Conservation (phyloP, 2,329 filamentous ascomycete species). For the Aspergillus piperis region DNA sequence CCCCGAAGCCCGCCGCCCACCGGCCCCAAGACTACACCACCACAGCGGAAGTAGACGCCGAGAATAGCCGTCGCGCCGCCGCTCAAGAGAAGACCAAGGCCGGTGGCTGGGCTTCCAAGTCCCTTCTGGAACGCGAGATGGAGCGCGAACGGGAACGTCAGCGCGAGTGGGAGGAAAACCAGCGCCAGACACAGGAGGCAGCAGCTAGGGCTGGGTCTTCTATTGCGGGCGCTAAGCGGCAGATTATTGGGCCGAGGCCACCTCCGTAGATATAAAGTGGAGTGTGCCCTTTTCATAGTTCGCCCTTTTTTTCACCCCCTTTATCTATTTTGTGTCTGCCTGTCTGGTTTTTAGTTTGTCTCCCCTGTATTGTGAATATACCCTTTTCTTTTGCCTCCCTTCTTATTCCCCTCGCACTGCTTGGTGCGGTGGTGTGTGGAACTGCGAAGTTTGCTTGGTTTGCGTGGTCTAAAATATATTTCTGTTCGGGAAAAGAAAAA, state of each 20-base stretch:
- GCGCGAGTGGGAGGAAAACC: slow-evolving; percentile 64
- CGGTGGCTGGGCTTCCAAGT: slow-evolving; percentile 63
- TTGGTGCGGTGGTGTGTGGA: no score
- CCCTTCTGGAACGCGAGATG: slow-evolving; percentile 66
- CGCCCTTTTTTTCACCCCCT: no score
- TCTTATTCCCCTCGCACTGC: no score
- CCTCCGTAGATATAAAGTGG: slow-evolving; percentile 33
- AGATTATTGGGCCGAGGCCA: slow-evolving; percentile 64
- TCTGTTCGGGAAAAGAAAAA: no score
- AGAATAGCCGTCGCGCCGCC: slow-evolving; percentile 56
- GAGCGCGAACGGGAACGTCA: slow-evolving; percentile 66
- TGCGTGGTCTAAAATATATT: no score
- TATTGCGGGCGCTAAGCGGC: slow-evolving; percentile 58
- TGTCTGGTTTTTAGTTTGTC: no score
- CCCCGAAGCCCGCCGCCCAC: slow-evolving; percentile 41
- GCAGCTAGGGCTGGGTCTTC: slow-evolving; percentile 42
- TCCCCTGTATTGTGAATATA: no score
- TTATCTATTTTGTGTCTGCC: no score
- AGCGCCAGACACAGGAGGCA: slow-evolving; percentile 53
- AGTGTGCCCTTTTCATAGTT: no score
- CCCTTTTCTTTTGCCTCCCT: no score
- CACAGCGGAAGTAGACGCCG: slow-evolving; percentile 57
- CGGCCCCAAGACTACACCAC: slow-evolving; percentile 51
- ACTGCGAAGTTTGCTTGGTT: no score
- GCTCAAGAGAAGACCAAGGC: slow-evolving; percentile 61